Conservation (phyloP, 164 flowering plant species). For the Chimonanthus praecox region DNA sequence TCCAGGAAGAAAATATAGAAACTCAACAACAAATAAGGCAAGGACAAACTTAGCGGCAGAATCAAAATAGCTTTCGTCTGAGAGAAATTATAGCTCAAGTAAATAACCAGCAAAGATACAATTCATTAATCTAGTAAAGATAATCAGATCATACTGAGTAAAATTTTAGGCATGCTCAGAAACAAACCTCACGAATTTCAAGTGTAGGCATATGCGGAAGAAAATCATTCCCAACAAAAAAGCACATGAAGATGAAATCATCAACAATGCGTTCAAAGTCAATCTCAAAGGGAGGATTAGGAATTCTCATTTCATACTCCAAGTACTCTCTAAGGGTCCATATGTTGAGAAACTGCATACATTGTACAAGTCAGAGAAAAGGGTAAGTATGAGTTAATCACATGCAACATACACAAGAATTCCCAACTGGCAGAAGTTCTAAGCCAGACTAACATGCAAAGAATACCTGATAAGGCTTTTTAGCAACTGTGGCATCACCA, state of each 20-base stretch:
- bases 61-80: too few relatives aligned
- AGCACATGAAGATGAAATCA: slow-evolving; percentile 93
- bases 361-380: slow-evolving; percentile 2
- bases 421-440: background rate
- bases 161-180: background rate
- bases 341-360: slow-evolving; percentile 78
- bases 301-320: slow-evolving; percentile 82
- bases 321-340: slow-evolving; percentile 95
- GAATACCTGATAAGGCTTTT: slow-evolving; percentile 88
- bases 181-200: slow-evolving; percentile 94
- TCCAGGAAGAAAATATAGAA: background rate
- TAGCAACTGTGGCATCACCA: slow-evolving; percentile 42
- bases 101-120: too few relatives aligned
- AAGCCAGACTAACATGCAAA: background rate
- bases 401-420: background rate
- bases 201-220: slow-evolving; percentile 98
- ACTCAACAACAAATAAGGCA: background rate
- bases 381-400: background rate
- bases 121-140: too few relatives aligned
- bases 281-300: slow-evolving; percentile 64
- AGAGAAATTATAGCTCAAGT: too few relatives aligned
- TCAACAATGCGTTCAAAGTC: slow-evolving; percentile 87
- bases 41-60: background rate
- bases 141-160: too few relatives aligned
- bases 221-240: slow-evolving; percentile 98